Base-by-base conservation (phyloP, 352 stramenopile genomes). In the Plasmopara muralis region DNA sequence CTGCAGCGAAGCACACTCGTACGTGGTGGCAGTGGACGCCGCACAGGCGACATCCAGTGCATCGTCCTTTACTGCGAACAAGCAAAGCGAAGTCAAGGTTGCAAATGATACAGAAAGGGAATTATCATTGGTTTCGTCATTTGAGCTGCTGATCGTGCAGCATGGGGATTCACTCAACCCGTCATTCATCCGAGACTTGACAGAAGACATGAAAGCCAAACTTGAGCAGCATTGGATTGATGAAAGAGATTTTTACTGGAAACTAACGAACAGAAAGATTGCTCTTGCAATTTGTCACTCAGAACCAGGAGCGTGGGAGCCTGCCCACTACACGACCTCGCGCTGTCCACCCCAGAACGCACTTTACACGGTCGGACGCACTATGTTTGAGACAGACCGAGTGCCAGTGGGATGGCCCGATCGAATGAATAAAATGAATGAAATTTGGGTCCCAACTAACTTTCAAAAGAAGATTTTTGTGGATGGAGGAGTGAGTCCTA, bases 371-470 rank as follows among this genome's bases (percentile, higher is more conserved):
- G 75, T 98, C 7, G 92, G 92, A 10, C 58, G 92, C 2, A 98
- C 92, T 2, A 98, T 98, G 92, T 98, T 98, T 53, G 92, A 98
- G 69, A 97, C 90, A 35, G 91, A 98, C 59, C 77, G 91, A 52
- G 67, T 97, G 45, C 90, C 91, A 6, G 72, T 60, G n/a, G 91
- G 88, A 20, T 97, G 91, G 90, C 35, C 69, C 3, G 62, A 85
- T 13, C 72, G 89, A 43, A 90, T 97, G 74, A 90, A 95, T 53
- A 59, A 65, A 9, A 95, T 98, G 85, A 80, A 97, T 63, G 89
- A 97, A 71, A 88, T 97, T 42, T 97, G 88, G 87, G 90, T 97
- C 14, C 89, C 89, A 7, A 96, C 87, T 3, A 75, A 70, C 40
- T 96, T 96, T 50, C 75, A 92, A 34, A 60, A 85, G 20, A 66